These are phyloP conservation scores for Fonsecaea pedrosoi DNA, from an alignment of 2,329 filamentous ascomycete genomes.

Conservation along the genomic window DNA sequence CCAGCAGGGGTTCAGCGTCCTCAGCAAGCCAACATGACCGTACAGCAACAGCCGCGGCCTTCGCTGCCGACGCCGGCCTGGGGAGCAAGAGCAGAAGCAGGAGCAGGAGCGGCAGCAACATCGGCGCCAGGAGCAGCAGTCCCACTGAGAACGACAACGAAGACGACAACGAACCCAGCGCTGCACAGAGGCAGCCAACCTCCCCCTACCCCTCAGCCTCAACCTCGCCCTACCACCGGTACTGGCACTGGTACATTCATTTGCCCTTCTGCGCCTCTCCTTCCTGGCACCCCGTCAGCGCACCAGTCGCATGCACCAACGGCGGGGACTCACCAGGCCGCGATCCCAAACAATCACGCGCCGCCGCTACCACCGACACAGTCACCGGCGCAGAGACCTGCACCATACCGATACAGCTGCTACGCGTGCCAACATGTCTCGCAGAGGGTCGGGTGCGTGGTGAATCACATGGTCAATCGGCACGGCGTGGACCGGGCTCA, in stretches of 20 bases:
- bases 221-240: neutral
- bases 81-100: no score
- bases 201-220: neutral
- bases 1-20: neutral
- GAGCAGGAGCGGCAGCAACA: no score
- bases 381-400: no score
- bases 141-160: no score
- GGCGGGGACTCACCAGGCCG: neutral
- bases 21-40: neutral
- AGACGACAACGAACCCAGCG: neutral
- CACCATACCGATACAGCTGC: slow-evolving; percentile 9
- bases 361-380: no score
- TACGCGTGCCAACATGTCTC: neutral
- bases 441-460: neutral
- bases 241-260: neutral
- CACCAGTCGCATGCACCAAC: neutral
- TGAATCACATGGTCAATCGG: neutral
- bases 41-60: no score
- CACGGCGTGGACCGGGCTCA: neutral
- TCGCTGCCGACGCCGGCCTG: no score
- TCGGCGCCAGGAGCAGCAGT: no score
- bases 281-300: neutral
- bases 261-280: neutral
- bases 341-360: neutral
- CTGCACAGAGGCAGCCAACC: neutral